Evolutionary conservation across 176 grass and related monocot genomes (phyloP).

Genomic region (Bonia amplexicaulis): DNA sequence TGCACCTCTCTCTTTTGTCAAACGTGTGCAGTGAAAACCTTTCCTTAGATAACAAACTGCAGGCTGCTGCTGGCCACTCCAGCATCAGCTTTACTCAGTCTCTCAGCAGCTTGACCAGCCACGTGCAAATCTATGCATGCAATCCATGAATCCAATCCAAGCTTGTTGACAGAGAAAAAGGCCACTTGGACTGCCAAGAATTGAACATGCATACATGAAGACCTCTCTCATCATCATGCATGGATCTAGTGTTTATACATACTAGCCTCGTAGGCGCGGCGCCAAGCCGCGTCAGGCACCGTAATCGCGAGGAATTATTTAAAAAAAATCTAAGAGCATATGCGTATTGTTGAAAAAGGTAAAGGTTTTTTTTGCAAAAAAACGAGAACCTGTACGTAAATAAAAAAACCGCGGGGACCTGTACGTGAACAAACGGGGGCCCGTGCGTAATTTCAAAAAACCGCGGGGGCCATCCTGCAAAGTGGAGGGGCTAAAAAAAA

Average conservation of each 20-base stretch:
- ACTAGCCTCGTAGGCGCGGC: too few relatives aligned
- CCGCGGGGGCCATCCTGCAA: too few relatives aligned
- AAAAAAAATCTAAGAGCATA: too few relatives aligned
- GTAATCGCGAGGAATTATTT: too few relatives aligned
- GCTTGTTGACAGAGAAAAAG: background rate
- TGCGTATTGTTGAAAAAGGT: too few relatives aligned
- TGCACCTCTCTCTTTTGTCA: conserved; percentile 27
- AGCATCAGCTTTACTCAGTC: background rate
- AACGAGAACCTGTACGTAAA: too few relatives aligned
- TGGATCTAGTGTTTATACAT: background rate
- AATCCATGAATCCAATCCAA: background rate
- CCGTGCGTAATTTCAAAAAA: too few relatives aligned
- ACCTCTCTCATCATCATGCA: background rate
- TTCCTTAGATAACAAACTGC: conserved; percentile 38
- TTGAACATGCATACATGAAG: background rate
- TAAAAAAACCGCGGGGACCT: too few relatives aligned
- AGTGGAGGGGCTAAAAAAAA: too few relatives aligned
- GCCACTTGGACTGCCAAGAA: background rate
- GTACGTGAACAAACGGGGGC: too few relatives aligned
- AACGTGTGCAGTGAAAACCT: conserved; percentile 38
- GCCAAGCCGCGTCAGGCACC: too few relatives aligned
- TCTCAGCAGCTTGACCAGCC: conserved; percentile 3
- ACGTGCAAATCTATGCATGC: background rate
- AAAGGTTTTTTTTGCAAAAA: too few relatives aligned
- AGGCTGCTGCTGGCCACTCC: background rate